Percentiles rank a stretch among this genome's conserved stretches.
Evolutionary conservation across 2,329 filamentous ascomycete species (phyloP).

Genomic region (Trichoderma harzianum): DNA sequence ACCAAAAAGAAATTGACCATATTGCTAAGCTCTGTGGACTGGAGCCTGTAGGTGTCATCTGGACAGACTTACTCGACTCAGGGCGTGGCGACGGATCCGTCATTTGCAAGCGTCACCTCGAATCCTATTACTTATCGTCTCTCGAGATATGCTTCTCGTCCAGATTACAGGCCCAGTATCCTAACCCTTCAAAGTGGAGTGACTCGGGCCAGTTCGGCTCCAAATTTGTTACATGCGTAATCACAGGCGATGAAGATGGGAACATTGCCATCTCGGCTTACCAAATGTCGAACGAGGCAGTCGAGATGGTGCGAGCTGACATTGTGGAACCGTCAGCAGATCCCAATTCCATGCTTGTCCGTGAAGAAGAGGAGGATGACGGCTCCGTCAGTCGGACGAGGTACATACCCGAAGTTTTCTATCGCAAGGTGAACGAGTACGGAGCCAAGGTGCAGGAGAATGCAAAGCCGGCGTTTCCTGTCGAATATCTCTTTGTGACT

Average conservation of each 20-base stretch:
- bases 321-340: constrained; percentile 95
- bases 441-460: constrained; percentile 95
- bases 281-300: constrained; percentile 90
- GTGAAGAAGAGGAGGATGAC: constrained; percentile 84
- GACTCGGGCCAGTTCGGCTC: constrained; percentile 92
- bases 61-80: constrained; percentile 84
- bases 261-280: constrained; percentile 88
- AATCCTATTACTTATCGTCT: constrained; percentile 92
- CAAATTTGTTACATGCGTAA: constrained; percentile 93
- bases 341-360: constrained; percentile 89
- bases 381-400: constrained; percentile 64
- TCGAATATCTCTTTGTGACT: constrained; percentile 94
- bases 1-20: constrained; percentile 76
- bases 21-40: constrained; percentile 80
- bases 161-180: constrained; percentile 80
- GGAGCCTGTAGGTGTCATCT: constrained; percentile 87
- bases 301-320: constrained; percentile 94
- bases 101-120: constrained; percentile 90
- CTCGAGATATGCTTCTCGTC: constrained; percentile 88
- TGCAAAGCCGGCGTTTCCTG: constrained; percentile 91
- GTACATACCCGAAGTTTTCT: constrained; percentile 98
- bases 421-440: constrained; percentile 92
- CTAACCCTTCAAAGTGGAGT: constrained; percentile 93
- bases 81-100: constrained; percentile 80
- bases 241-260: constrained; percentile 87